These are phyloP conservation scores for Oryza meyeriana DNA, from an alignment of 176 grass and related monocot species.

Conservation along the genomic window DNA sequence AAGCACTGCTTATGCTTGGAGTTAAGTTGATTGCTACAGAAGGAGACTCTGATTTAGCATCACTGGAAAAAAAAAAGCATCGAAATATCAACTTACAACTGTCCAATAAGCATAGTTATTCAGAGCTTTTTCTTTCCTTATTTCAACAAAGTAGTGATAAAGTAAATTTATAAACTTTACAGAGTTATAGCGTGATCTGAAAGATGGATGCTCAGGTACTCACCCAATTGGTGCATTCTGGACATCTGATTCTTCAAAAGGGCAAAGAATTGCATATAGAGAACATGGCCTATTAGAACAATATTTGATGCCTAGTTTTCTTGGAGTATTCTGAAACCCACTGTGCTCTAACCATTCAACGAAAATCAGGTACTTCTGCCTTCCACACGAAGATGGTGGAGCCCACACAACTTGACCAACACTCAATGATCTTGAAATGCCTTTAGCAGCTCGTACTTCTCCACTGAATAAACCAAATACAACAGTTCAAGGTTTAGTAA, in stretches of 20 bases:
- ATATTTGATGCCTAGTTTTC: constrained; percentile 77
- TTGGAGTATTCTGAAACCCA: constrained; percentile 37
- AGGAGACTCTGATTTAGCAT: background rate
- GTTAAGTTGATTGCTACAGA: constrained; percentile 45
- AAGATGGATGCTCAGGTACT: constrained; percentile 8
- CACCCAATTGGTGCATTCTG: background rate
- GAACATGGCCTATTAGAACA: constrained; percentile 78
- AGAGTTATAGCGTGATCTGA: background rate
- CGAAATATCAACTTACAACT: constrained; percentile 2
- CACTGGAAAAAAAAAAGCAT: constrained; percentile 23
- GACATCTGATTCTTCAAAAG: constrained; percentile 31
- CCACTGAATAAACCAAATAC: constrained; percentile 41
- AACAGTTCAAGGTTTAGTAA: background rate
- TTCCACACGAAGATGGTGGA: constrained; percentile 38
- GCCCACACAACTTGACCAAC: constrained; percentile 72
- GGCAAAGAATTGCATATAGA: constrained; percentile 43
- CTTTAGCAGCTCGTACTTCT: constrained; percentile 46
- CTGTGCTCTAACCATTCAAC: constrained; percentile 64
- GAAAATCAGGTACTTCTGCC: constrained; percentile 44
- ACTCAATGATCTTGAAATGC: constrained; percentile 37
- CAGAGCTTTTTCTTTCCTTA: background rate
- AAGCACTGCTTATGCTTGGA: constrained; percentile 50
- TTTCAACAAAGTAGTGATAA: background rate
- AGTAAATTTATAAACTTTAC: background rate
- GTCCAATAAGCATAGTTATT: background rate